Evolutionary conservation across 192 early-diverging fungal genomes (phyloP).

Genomic region (Entomortierella chlamydospora): DNA sequence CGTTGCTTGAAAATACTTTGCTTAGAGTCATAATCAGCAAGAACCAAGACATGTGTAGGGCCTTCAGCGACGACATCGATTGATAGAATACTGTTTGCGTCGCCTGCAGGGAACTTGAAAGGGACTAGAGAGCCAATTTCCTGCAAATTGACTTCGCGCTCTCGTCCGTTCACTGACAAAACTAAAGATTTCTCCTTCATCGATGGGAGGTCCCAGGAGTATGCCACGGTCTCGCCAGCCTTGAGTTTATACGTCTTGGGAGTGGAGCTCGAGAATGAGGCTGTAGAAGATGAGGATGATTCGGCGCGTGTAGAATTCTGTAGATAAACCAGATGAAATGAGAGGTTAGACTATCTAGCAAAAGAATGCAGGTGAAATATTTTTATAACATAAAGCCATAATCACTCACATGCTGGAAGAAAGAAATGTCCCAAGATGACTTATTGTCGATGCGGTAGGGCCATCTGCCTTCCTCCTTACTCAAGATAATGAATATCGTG

Average conservation of each 20-base stretch:
- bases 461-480: slow-evolving; percentile 84
- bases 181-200: slow-evolving; percentile 78
- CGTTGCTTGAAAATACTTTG: slow-evolving; percentile 71
- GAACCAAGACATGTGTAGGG: slow-evolving; percentile 72
- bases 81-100: slow-evolving; percentile 62
- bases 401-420: slow-evolving; percentile 80
- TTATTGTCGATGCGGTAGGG: slow-evolving; percentile 89
- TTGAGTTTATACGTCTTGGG: slow-evolving; percentile 64
- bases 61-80: slow-evolving; percentile 83
- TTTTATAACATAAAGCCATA: background rate
- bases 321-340: background rate
- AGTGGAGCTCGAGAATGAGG: slow-evolving; percentile 45
- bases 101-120: slow-evolving; percentile 79
- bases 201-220: slow-evolving; percentile 94
- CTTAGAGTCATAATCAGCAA: slow-evolving; percentile 74
- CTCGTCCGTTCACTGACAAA: slow-evolving; percentile 77
- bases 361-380: slow-evolving; percentile 1
- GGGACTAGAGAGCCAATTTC: slow-evolving; percentile 92
- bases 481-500: slow-evolving; percentile 88
- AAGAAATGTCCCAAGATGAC: slow-evolving; percentile 73
- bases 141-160: slow-evolving; percentile 84
- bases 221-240: slow-evolving; percentile 69
- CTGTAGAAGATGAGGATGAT: slow-evolving; percentile 19
- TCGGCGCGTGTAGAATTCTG: slow-evolving; percentile 30
- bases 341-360: background rate